A percentile compares a stretch with the other conserved stretches of the same genome.
Evolutionary conservation across 2,329 filamentous ascomycete species (phyloP).

Genomic region (Talaromyces sp.): DNA sequence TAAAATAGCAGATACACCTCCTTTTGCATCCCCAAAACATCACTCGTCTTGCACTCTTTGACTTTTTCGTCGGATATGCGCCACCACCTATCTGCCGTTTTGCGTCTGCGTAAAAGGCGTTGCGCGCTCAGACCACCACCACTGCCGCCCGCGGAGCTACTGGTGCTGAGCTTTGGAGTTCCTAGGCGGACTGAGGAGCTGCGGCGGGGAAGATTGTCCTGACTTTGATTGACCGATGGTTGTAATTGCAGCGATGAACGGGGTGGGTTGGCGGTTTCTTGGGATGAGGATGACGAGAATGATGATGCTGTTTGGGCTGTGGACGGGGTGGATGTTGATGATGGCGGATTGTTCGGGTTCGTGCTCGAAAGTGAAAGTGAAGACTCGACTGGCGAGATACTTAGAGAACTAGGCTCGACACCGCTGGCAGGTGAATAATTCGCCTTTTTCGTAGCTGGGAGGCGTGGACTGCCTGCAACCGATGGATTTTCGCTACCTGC

Average conservation of each 20-base stretch:
- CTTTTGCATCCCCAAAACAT: conserved; percentile 88
- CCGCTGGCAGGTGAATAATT: conserved; percentile 22
- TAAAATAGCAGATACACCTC: conserved; percentile 98
- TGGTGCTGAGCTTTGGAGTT: neutral
- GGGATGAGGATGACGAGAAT: conserved; percentile 6
- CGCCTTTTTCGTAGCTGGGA: conserved; percentile 36
- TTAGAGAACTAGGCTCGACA: conserved; percentile 27
- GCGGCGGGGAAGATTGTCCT: neutral
- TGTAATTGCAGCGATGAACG: conserved; percentile 16
- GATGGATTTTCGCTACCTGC: conserved; percentile 53
- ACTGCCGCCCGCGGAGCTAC: neutral
- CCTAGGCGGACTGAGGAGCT: conserved; percentile 13
- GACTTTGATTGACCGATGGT: neutral
- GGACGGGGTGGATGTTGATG: conserved; percentile 20
- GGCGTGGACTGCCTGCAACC: conserved; percentile 47
- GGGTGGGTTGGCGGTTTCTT: conserved; percentile 11
- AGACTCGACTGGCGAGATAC: conserved; percentile 32
- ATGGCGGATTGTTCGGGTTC: conserved; percentile 22
- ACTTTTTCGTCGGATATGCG: conserved; percentile 96
- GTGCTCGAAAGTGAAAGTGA: conserved; percentile 33
- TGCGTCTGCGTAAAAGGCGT: conserved; percentile 51
- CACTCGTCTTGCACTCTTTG: conserved; percentile 86
- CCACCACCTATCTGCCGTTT: conserved; percentile 81
- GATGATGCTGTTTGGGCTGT: conserved; percentile 16
- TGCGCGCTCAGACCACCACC: conserved; percentile 16